phyloP scores from a whole-genome alignment of 2,329 filamentous ascomycete genomes.

The Microdochium bolleyi region DNA sequence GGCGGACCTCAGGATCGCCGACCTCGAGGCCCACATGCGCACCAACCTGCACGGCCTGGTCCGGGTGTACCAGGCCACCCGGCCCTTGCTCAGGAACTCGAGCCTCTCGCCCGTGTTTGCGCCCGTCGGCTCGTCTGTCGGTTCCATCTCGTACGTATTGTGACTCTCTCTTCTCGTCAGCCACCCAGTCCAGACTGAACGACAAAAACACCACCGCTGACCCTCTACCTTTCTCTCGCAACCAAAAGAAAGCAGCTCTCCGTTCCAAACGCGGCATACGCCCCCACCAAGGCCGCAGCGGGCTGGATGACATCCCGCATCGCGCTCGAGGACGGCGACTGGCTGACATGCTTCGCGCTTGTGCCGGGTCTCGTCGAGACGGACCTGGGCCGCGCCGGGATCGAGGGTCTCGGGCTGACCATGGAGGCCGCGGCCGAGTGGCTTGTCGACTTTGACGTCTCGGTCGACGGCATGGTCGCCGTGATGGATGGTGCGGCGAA shows the following conservation, averaged over 20 bases:
- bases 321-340: slow-evolving; percentile 15
- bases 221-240: too few relatives aligned
- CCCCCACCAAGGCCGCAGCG: slow-evolving; percentile 27
- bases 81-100: slow-evolving; percentile 23
- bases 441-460: slow-evolving; percentile 24
- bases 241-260: slow-evolving; percentile 11
- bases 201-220: too few relatives aligned
- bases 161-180: too few relatives aligned
- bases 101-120: slow-evolving; percentile 23
- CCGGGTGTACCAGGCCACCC: slow-evolving; percentile 30
- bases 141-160: slow-evolving; percentile 1
- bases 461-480: slow-evolving; percentile 20
- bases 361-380: slow-evolving; percentile 29
- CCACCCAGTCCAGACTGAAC: too few relatives aligned
- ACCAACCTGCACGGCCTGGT: slow-evolving; percentile 32
- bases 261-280: slow-evolving; percentile 29
- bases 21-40: slow-evolving; percentile 25
- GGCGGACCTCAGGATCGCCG: slow-evolving; percentile 19
- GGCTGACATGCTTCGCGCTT: slow-evolving; percentile 19
- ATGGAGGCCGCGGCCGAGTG: slow-evolving; percentile 11
- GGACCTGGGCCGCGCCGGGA: slow-evolving; percentile 26
- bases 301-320: slow-evolving; percentile 21
- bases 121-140: slow-evolving; percentile 21
- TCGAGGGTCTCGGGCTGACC: slow-evolving; percentile 17
- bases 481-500: slow-evolving; percentile 3